Conservation (phyloP, 2,329 filamentous ascomycete species). For the Ascochyta clinopodiicola region DNA sequence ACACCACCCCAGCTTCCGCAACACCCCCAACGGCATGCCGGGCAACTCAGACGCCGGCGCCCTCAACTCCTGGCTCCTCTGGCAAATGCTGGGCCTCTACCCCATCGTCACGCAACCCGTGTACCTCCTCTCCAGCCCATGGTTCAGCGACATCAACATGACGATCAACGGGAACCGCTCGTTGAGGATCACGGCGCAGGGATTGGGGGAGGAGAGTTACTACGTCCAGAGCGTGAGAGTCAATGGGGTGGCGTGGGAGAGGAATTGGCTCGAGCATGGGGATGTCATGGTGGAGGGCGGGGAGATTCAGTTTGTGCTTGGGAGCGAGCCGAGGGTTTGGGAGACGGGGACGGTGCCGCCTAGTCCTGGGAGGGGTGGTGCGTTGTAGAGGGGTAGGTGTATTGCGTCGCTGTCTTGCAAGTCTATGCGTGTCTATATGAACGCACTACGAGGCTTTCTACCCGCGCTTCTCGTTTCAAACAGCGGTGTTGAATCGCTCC, state of each 20-base stretch:
- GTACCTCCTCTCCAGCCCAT: conserved; percentile 63
- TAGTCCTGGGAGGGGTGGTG: conserved; percentile 49
- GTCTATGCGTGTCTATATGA: too few relatives aligned
- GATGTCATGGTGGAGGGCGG: conserved; percentile 61
- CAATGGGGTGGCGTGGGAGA: conserved; percentile 67
- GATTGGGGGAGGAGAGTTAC: conserved; percentile 60
- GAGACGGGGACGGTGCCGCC: conserved; percentile 60
- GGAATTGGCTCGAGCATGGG: conserved; percentile 70
- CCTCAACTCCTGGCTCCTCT: conserved; percentile 57
- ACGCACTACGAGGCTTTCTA: too few relatives aligned
- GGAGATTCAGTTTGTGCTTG: conserved; percentile 56
- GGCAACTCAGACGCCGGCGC: conserved; percentile 54
- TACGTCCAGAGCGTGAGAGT: conserved; percentile 68
- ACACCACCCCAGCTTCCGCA: conserved; percentile 20
- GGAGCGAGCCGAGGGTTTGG: conserved; percentile 51
- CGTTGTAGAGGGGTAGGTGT: too few relatives aligned
- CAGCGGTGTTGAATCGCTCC: too few relatives aligned
- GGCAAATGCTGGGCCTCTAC: conserved; percentile 55
- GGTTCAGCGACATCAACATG: conserved; percentile 61
- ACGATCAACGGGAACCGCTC: conserved; percentile 58
- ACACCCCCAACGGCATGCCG: conserved; percentile 45
- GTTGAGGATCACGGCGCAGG: conserved; percentile 61
- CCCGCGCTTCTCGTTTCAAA: too few relatives aligned
- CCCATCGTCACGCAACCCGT: conserved; percentile 69
- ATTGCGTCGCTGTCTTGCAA: too few relatives aligned